These are phyloP conservation scores for Nemophila menziesii DNA, from an alignment of 257 asterid species.

Conservation along the genomic window DNA sequence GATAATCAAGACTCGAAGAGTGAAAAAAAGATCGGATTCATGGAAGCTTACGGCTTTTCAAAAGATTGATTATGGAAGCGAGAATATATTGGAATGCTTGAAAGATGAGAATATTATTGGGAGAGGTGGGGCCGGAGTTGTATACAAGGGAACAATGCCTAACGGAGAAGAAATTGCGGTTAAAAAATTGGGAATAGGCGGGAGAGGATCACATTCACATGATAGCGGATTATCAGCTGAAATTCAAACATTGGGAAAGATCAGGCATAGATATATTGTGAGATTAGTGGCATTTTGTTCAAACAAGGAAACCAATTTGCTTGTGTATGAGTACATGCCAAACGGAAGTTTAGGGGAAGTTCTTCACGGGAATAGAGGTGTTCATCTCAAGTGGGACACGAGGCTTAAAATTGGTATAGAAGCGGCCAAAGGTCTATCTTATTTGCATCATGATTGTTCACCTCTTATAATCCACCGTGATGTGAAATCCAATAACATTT, in stretches of 20 bases:
- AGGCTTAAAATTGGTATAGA: conserved; percentile 28
- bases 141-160: conserved; percentile 29
- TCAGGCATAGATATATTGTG: conserved; percentile 30
- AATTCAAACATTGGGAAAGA: conserved; percentile 25
- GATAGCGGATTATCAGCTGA: conserved; percentile 32
- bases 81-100: conserved; percentile 33
- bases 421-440: conserved; percentile 29
- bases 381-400: conserved; percentile 24
- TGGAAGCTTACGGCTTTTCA: conserved; percentile 44
- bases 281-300: conserved; percentile 26
- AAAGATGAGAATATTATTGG: conserved; percentile 31
- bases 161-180: conserved; percentile 28
- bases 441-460: conserved; percentile 35
- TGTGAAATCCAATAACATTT: conserved; percentile 30
- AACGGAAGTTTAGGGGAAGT: conserved; percentile 33
- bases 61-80: conserved; percentile 28
- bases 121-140: conserved; percentile 41
- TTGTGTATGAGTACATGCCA: conserved; percentile 31
- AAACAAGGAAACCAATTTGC: conserved; percentile 29
- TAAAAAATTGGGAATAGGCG: conserved; percentile 26
- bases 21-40: conserved; percentile 16
- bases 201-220: conserved; percentile 24
- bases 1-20: conserved; percentile 25
- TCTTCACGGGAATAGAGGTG: conserved; percentile 27
- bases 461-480: conserved; percentile 30